Percentiles rank a stretch among this genome's conserved stretches.
phyloP scores from a whole-genome alignment of 2,329 filamentous ascomycete species.

The Diplodia scrobiculata region DNA sequence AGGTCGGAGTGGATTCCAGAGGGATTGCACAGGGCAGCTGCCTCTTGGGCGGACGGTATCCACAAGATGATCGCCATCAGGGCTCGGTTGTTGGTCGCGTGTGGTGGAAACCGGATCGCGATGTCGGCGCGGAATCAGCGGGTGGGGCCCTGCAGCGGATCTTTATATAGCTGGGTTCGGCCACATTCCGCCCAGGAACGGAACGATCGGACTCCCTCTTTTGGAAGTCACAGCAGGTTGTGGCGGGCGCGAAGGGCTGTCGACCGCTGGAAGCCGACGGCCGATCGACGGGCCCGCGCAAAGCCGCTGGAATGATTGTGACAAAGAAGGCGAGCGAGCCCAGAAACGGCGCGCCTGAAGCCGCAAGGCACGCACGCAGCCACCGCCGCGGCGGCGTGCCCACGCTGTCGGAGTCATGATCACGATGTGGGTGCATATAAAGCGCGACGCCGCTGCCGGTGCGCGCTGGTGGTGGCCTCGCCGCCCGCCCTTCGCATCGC shows the following conservation, averaged over 20 bases:
- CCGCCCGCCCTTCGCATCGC: not conserved
- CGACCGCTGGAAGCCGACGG: conserved; percentile 4
- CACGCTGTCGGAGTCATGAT: not conserved
- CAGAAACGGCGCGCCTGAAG: conserved; percentile 15
- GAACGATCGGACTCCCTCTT: too few relatives aligned
- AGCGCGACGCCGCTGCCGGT: not conserved
- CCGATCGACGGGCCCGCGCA: conserved; percentile 14
- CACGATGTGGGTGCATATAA: not conserved
- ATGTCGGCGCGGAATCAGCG: conserved; percentile 1
- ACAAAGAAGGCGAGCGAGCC: not conserved
- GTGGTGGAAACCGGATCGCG: not conserved
- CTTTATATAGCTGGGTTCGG: too few relatives aligned
- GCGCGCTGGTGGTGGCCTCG: not conserved
- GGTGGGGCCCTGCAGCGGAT: too few relatives aligned
- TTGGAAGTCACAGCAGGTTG: not conserved
- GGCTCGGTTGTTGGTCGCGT: not conserved
- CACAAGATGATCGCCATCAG: not conserved
- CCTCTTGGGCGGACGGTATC: not conserved
- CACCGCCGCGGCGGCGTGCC: not conserved
- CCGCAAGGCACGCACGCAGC: conserved; percentile 2
- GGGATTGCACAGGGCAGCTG: too few relatives aligned
- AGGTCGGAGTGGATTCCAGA: not conserved
- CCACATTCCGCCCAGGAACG: not conserved
- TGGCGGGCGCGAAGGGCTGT: not conserved
- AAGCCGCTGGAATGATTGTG: conserved; percentile 8